These are phyloP conservation scores for Ochetophila trinervis DNA, from an alignment of 306 rosid genomes.

Conservation along the genomic window DNA sequence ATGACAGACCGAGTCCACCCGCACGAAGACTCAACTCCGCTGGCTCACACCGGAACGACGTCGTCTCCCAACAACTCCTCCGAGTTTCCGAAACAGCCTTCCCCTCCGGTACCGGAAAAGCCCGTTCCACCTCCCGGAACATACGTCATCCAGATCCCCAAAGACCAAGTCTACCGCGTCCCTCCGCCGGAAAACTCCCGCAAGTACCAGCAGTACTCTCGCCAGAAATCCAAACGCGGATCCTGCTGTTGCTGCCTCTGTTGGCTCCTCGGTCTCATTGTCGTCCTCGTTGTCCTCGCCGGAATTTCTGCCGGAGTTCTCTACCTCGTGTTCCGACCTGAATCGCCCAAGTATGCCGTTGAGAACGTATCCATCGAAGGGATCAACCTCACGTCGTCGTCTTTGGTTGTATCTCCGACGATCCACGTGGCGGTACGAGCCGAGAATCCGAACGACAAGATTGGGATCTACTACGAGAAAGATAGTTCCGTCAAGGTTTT, in stretches of 20 bases:
- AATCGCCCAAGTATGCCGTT: constrained; percentile 51
- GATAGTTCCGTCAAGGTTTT: constrained; percentile 44
- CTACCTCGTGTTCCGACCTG: constrained; percentile 60
- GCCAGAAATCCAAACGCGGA: constrained; percentile 26
- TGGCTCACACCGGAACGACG: constrained; percentile 6
- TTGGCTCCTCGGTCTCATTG: constrained; percentile 38
- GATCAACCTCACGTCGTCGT: constrained; percentile 36
- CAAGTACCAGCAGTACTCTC: constrained; percentile 41
- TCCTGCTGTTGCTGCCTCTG: constrained; percentile 41
- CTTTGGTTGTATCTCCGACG: constrained; percentile 43
- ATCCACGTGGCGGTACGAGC: constrained; percentile 47
- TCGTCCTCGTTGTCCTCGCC: constrained; percentile 33
- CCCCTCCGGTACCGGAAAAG: constrained; percentile 21
- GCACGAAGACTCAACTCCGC: constrained; percentile 22
- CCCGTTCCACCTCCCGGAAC: constrained; percentile 56
- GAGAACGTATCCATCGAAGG: constrained; percentile 40
- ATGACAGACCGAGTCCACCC: constrained; percentile 85
- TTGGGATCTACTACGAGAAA: constrained; percentile 62
- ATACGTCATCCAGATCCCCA: constrained; percentile 66
- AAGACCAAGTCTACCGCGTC: constrained; percentile 69
- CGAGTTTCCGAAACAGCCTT: constrained; percentile 6
- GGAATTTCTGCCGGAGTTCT: constrained; percentile 40
- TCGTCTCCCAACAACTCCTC: constrained; percentile 3
- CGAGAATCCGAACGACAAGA: constrained; percentile 53
- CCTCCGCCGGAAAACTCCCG: constrained; percentile 73